Percentiles rank a stretch among this genome's conserved stretches.
Conservation (phyloP, 257 asterid species). For the Marsdenia floribunda region DNA sequence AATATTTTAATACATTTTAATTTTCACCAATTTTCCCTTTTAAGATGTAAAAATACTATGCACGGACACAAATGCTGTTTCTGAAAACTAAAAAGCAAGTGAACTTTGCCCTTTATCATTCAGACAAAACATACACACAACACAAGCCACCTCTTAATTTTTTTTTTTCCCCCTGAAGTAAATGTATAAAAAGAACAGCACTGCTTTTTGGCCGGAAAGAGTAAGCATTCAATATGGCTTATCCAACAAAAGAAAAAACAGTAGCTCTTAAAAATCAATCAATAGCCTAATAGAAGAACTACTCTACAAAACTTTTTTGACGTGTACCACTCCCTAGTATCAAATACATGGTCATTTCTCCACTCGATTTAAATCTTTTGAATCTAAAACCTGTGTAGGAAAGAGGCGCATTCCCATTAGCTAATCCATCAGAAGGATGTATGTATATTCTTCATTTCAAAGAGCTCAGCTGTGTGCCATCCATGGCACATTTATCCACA, state of each 20-base stretch:
- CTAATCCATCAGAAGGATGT: not conserved
- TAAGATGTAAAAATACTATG: too few relatives aligned
- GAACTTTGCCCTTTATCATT: not conserved
- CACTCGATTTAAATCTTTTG: not conserved
- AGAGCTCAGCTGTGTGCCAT: not conserved
- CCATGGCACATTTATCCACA: not conserved
- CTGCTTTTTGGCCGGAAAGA: not conserved
- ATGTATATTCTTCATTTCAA: not conserved
- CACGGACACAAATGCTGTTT: not conserved
- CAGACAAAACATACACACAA: not conserved
- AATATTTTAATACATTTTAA: too few relatives aligned
- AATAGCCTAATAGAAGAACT: not conserved
- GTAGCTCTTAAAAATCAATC: not conserved
- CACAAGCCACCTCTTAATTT: too few relatives aligned
- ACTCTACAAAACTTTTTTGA: not conserved
- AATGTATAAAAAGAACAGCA: conserved; percentile 6
- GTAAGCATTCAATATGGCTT: not conserved
- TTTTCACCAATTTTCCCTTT: too few relatives aligned
- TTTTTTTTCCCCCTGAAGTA: not conserved
- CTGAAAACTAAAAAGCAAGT: not conserved
- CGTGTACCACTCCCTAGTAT: not conserved
- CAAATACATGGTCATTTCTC: not conserved
- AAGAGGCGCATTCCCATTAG: not conserved
- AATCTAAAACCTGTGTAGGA: not conserved
- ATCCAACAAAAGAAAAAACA: not conserved